A percentile compares a stretch with the other conserved stretches of the same genome.
Conservation (phyloP, 768 basidiomycete genomes). For the Pisolithus albus region DNA sequence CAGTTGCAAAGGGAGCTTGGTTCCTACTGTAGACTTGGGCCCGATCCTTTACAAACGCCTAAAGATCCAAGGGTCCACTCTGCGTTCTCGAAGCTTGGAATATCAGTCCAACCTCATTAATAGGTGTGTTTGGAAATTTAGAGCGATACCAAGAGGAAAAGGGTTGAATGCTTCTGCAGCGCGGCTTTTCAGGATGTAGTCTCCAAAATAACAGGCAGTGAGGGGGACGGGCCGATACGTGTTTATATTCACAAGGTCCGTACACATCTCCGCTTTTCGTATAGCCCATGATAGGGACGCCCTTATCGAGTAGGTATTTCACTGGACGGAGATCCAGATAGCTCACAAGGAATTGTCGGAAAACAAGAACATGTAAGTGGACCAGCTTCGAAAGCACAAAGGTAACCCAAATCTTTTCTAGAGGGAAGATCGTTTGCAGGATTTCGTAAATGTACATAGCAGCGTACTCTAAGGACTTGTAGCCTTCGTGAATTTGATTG, state of each 20-base stretch:
- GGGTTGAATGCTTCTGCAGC: constrained; percentile 1
- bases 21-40: constrained; percentile 47
- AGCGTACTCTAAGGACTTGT: too few relatives aligned
- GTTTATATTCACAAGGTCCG: constrained; percentile 74
- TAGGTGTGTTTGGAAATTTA: constrained; percentile 32
- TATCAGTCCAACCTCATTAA: constrained; percentile 73
- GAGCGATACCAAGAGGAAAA: neutral
- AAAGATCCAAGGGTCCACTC: constrained; percentile 81
- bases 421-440: constrained; percentile 28
- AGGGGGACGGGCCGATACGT: constrained; percentile 54
- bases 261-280: constrained; percentile 7
- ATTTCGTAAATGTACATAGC: constrained; percentile 12
- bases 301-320: constrained; percentile 51
- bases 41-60: constrained; percentile 80
- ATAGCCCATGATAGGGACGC: constrained; percentile 9
- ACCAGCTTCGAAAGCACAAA: constrained; percentile 1
- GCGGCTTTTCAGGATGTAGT: constrained; percentile 53
- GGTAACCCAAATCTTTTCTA: constrained; percentile 4
- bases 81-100: constrained; percentile 63
- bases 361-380: constrained; percentile 47
- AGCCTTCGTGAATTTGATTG: too few relatives aligned
- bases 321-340: constrained; percentile 70
- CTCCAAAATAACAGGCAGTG: constrained; percentile 48
- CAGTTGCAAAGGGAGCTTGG: constrained; percentile 39
- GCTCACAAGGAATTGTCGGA: constrained; percentile 83